A percentile compares a stretch with the other conserved stretches of the same genome.
Evolutionary conservation across 768 basidiomycete species (phyloP).

Genomic region (Melanogaster broomeanus): DNA sequence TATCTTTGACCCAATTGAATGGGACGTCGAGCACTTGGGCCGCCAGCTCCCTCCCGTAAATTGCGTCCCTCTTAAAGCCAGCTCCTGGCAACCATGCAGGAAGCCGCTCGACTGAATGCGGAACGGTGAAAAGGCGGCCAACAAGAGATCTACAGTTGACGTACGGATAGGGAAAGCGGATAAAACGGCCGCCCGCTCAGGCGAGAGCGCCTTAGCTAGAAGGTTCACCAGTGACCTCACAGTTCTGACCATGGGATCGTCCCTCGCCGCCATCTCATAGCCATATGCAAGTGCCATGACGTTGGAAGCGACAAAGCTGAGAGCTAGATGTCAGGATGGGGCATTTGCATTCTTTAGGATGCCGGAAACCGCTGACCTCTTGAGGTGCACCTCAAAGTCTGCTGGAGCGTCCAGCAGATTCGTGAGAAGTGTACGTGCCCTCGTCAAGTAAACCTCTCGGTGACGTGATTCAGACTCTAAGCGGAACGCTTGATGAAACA

Average conservation of each 20-base stretch:
- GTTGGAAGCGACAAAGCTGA: conserved; percentile 27
- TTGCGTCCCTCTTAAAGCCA: conserved; percentile 19
- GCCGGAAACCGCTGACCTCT: conserved; percentile 7
- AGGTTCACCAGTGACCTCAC: conserved; percentile 19
- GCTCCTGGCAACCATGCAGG: conserved; percentile 27
- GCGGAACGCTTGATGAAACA: conserved; percentile 30
- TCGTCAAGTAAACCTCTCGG: conserved; percentile 22
- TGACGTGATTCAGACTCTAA: conserved; percentile 18
- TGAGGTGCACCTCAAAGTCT: conserved; percentile 26
- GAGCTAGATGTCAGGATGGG: not conserved
- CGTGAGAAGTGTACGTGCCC: conserved; percentile 19
- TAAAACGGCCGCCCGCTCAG: conserved; percentile 19
- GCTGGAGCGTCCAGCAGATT: conserved; percentile 22
- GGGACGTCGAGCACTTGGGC: conserved; percentile 21
- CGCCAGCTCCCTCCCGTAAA: conserved; percentile 12
- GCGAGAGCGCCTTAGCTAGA: conserved; percentile 20
- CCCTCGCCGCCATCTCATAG: conserved; percentile 15
- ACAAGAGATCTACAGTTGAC: not conserved
- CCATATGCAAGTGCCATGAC: conserved; percentile 28
- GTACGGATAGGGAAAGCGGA: conserved; percentile 25
- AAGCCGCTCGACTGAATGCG: conserved; percentile 16
- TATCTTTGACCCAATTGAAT: conserved; percentile 25
- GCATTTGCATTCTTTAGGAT: not conserved
- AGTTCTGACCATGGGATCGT: conserved; percentile 23
- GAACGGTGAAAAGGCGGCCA: not conserved